Evolutionary conservation across 805 yeast genomes (phyloP).

Genomic region (Candida tammaniensis): DNA sequence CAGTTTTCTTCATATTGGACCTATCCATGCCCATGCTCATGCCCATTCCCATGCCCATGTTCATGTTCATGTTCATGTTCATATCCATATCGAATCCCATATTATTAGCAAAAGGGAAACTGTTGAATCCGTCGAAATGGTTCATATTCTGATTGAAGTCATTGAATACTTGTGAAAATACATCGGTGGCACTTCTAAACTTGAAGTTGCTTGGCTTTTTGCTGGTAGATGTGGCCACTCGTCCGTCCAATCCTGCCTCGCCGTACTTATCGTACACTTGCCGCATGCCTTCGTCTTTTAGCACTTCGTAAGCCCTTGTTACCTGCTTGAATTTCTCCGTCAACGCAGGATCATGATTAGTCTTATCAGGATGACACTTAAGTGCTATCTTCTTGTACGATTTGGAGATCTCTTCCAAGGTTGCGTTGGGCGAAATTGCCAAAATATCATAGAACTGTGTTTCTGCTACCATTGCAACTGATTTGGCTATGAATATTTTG

Average conservation of each 20-base stretch:
- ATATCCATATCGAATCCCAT: constrained; percentile 3
- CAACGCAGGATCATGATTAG: constrained; percentile 46
- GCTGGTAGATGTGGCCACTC: constrained; percentile 1
- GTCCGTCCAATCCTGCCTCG: constrained; percentile 39
- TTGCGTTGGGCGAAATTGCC: constrained; percentile 27
- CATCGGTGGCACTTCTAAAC: constrained; percentile 20
- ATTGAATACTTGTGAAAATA: constrained; percentile 37
- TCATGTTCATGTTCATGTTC: constrained; percentile 13
- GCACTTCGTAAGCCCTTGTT: constrained; percentile 63
- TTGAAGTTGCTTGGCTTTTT: constrained; percentile 5
- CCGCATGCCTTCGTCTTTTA: constrained; percentile 47
- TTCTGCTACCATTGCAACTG: constrained; percentile 13
- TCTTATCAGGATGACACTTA: constrained; percentile 66
- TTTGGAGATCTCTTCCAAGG: constrained; percentile 35
- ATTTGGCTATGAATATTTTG: too few relatives aligned
- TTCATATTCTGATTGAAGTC: constrained; percentile 22
- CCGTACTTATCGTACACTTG: constrained; percentile 54
- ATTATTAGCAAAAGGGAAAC: constrained; percentile 9
- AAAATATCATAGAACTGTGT: constrained; percentile 34
- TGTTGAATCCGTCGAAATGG: constrained; percentile 9
- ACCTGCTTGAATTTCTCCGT: constrained; percentile 59
- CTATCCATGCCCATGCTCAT: not conserved
- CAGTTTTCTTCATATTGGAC: constrained; percentile 13
- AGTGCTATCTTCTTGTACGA: constrained; percentile 40
- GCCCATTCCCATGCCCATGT: constrained; percentile 5